Base-by-base conservation (phyloP, 345 rosid genomes). In the Salix brachista region DNA sequence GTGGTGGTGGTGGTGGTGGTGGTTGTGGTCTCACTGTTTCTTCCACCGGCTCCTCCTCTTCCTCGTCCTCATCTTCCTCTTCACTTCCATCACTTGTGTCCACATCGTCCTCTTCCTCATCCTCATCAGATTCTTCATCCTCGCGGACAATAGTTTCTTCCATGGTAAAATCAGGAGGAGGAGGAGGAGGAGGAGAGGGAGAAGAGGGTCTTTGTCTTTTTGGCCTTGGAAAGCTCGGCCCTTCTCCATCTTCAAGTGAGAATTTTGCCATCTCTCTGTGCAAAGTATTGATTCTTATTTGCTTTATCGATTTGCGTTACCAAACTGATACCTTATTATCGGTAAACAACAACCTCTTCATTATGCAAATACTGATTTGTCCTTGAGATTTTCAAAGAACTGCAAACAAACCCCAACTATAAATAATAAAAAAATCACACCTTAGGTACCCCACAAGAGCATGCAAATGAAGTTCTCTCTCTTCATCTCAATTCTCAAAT, bases 161-260 rank as follows among this genome's bases (percentile, higher is more conserved):
- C 58, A 18, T 52, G 21, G 58, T 19, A 52, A 52, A 13, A 80
- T 67, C 37, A 89, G 65, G 58, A 52, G 9, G 56, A 50, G 58
- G 58, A 89, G 65, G 58, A 52, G n/a, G 58, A 50, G 58, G 58
- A 52, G 58, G 19, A 11, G 46, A 42, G 58, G 58, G n/a, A 52
- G 58, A 19, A 42, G 46, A 42, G 58, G 58, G n/a, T 19, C 58
- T 19, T 52, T 52, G 58, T 52, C 58, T 7, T 19, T 52, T 52
- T 19, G 23, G 58, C 58, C 58, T 52, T 52, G 58, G 11, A 52
- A 2, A 52, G 23, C 58, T 52, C 7, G 58, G 7, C n/a, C 11
- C 58, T 52, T 52, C 58, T 52, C 58, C 58, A 18, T 52, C 58
- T 52, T 52, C 58, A 52, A 52, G 58, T 18, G 3, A 19, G 58